Evolutionary conservation across 106 monocot species (phyloP).

Genomic region (Narthecium ossifragum): DNA sequence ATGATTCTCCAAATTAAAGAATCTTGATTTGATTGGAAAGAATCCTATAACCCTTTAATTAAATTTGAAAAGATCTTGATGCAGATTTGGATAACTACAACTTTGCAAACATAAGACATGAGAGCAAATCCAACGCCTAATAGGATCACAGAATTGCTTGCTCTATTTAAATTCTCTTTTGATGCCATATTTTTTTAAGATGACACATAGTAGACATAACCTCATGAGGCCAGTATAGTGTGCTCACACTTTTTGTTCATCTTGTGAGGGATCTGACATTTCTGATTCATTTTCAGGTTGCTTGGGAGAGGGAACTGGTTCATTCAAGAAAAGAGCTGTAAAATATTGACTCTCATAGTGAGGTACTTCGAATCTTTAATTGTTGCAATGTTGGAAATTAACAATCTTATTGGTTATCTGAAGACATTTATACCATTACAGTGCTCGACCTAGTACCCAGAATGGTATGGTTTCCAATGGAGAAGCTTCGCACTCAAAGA

Average conservation of each 20-base stretch:
- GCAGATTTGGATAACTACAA: too few species aligned
- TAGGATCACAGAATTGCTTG: too few species aligned
- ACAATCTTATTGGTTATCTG: neutral
- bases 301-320: conserved; percentile 90
- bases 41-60: too few species aligned
- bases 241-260: too few species aligned
- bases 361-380: conserved; percentile 35
- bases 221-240: too few species aligned
- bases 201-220: too few species aligned
- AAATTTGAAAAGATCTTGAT: too few species aligned
- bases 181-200: too few species aligned
- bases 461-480: conserved; percentile 55
- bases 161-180: too few species aligned
- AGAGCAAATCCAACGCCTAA: too few species aligned
- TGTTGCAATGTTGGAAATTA: neutral
- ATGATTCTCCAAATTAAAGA: too few species aligned
- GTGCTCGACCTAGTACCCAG: conserved; percentile 56
- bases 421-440: conserved; percentile 15
- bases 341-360: conserved; percentile 70
- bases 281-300: conserved; percentile 50
- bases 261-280: neutral
- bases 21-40: neutral
- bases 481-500: conserved; percentile 52
- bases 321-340: conserved; percentile 96
- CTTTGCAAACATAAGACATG: too few species aligned